These are phyloP conservation scores for Coemansia sp. DNA, from an alignment of 192 early-diverging fungal genomes.

Conservation along the genomic window DNA sequence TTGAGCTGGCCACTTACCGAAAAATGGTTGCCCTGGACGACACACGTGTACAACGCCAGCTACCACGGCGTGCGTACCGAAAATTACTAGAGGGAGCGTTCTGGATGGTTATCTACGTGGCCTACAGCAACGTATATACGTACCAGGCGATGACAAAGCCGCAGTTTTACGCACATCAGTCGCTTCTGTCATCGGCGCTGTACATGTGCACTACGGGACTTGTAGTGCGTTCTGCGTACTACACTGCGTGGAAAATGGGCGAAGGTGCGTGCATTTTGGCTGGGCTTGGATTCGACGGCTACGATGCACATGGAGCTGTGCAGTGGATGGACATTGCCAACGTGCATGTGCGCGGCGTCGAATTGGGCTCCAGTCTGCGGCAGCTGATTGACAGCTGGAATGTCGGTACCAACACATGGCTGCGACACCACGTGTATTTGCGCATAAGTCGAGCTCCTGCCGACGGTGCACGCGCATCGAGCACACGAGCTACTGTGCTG, in stretches of 20 bases:
- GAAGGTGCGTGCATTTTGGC: slow-evolving; percentile 81
- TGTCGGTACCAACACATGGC: slow-evolving; percentile 83
- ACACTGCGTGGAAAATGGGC: slow-evolving; percentile 86
- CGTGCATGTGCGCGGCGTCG: slow-evolving; percentile 71
- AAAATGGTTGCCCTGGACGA: slow-evolving; percentile 56
- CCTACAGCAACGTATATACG: slow-evolving; percentile 16
- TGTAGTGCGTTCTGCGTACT: slow-evolving; percentile 61
- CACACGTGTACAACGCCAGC: slow-evolving; percentile 2
- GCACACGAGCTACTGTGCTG: slow-evolving; percentile 61
- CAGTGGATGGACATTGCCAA: slow-evolving; percentile 78
- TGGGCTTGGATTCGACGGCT: slow-evolving; percentile 83
- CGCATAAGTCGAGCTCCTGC: slow-evolving; percentile 39
- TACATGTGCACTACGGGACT: slow-evolving; percentile 34
- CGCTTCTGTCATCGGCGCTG: slow-evolving; percentile 13
- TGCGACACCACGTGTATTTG: slow-evolving; percentile 82
- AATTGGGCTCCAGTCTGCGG: slow-evolving; percentile 77
- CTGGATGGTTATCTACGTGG: slow-evolving; percentile 46
- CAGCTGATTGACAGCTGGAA: slow-evolving; percentile 85
- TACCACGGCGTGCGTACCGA: slow-evolving; percentile 27
- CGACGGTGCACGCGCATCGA: slow-evolving; percentile 47
- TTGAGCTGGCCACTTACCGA: slow-evolving; percentile 63
- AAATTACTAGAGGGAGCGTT: slow-evolving; percentile 31
- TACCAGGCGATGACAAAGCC: slow-evolving; percentile 23
- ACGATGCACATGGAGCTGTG: slow-evolving; percentile 56
- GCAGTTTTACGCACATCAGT: slow-evolving; percentile 14